Evolutionary conservation across 176 grass and related monocot genomes (phyloP).

Genomic region (Lolium multiflorum): DNA sequence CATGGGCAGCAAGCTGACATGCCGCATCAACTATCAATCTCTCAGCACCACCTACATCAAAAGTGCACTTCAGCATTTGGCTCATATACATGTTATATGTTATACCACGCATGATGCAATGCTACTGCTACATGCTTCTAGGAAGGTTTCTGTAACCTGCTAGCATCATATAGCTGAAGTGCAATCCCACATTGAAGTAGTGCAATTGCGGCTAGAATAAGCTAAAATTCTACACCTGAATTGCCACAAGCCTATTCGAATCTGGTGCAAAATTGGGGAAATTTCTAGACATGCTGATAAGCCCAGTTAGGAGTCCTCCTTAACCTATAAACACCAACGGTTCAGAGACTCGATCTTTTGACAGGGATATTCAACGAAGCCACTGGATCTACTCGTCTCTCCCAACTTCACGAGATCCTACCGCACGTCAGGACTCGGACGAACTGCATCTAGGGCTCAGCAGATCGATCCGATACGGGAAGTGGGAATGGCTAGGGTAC

Average conservation of each 20-base stretch:
- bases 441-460: background rate
- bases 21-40: conserved; percentile 92
- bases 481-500: no score
- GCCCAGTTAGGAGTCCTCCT: background rate
- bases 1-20: conserved; percentile 79
- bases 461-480: background rate
- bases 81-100: background rate
- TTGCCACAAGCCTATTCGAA: background rate
- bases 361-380: background rate
- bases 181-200: background rate
- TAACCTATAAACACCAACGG: background rate
- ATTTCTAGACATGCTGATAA: background rate
- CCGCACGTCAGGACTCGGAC: background rate
- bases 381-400: conserved; percentile 19
- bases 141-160: background rate
- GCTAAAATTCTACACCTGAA: background rate
- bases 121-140: background rate
- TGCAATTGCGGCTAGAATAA: background rate
- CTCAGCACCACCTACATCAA: conserved; percentile 80
- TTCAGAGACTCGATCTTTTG: background rate
- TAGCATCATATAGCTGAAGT: background rate
- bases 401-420: conserved; percentile 16
- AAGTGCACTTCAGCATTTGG: background rate
- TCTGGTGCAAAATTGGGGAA: conserved; percentile 13
- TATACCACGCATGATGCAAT: background rate